Evolutionary conservation across 2,329 filamentous ascomycete genomes (phyloP).

Genomic region (Plenodomus lindquistii): DNA sequence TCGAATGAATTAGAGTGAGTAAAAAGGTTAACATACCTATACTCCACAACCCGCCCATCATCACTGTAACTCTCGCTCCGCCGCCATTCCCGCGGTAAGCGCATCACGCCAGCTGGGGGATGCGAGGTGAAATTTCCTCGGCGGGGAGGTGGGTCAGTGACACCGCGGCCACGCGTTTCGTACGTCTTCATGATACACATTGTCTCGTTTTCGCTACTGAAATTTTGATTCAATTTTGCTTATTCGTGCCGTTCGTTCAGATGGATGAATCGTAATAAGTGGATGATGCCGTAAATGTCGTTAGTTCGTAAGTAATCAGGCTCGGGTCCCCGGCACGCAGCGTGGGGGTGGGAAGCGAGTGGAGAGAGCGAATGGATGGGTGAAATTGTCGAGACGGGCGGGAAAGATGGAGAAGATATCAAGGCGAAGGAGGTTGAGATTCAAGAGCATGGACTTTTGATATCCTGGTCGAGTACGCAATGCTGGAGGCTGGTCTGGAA

Average conservation of each 20-base stretch:
- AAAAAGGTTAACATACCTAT: conserved; percentile 13
- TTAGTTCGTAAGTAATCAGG: too few relatives aligned
- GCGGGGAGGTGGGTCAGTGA: conserved; percentile 38
- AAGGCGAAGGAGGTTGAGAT: neutral
- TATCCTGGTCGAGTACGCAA: neutral
- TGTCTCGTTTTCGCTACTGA: too few relatives aligned
- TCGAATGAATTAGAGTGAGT: neutral
- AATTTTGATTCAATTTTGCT: too few relatives aligned
- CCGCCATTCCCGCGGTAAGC: conserved; percentile 38
- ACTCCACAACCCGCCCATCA: conserved; percentile 23
- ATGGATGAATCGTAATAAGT: neutral
- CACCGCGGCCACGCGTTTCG: conserved; percentile 28
- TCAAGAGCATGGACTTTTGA: too few relatives aligned
- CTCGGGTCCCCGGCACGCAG: neutral
- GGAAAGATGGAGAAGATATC: neutral
- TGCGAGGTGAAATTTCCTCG: conserved; percentile 39
- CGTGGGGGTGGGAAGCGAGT: neutral
- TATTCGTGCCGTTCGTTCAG: too few relatives aligned
- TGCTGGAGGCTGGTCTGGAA: neutral
- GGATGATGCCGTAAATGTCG: too few relatives aligned
- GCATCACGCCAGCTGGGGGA: conserved; percentile 37
- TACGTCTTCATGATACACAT: conserved; percentile 43
- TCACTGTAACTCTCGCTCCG: conserved; percentile 25
- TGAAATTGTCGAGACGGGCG: neutral
- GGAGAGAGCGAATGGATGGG: neutral